Conservation (phyloP, 1,284 basidiomycete genomes). For the Schizopora paradoxa region DNA sequence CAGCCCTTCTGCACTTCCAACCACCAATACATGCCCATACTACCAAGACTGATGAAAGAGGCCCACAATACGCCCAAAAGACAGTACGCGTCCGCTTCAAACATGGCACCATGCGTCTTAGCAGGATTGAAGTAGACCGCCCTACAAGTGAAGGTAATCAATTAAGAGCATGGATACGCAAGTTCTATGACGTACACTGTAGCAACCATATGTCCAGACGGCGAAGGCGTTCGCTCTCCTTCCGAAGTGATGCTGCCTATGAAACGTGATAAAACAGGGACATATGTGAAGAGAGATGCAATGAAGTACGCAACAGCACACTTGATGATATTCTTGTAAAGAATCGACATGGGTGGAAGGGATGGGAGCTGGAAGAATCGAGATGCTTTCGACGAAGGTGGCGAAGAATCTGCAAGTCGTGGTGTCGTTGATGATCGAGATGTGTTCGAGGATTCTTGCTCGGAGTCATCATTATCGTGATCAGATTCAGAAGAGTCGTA, state of each 20-base stretch:
- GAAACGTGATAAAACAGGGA: slow-evolving; percentile 59
- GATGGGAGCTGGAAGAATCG: too few species aligned
- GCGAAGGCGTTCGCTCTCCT: slow-evolving; percentile 51
- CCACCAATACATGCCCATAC: slow-evolving; percentile 75
- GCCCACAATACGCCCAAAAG: slow-evolving; percentile 69
- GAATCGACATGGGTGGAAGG: slow-evolving; percentile 36
- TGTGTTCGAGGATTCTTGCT: slow-evolving; percentile 19
- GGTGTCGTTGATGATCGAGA: slow-evolving; percentile 20
- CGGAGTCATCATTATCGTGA: slow-evolving; percentile 23
- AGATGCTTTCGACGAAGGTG: slow-evolving; percentile 11
- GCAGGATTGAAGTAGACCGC: slow-evolving; percentile 80
- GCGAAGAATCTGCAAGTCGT: slow-evolving; percentile 15
- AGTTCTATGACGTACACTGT: slow-evolving; percentile 57
- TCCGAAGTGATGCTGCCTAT: slow-evolving; percentile 58
- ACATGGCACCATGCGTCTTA: slow-evolving; percentile 86
- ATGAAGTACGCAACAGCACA: slow-evolving; percentile 89
- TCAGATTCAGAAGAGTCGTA: slow-evolving; percentile 17
- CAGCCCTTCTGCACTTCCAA: slow-evolving; percentile 63
- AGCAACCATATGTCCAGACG: slow-evolving; percentile 85
- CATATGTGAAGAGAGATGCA: slow-evolving; percentile 90
- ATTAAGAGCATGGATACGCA: slow-evolving; percentile 3
- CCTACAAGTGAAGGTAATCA: slow-evolving; percentile 32
- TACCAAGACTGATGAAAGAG: slow-evolving; percentile 67
- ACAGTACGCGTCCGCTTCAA: slow-evolving; percentile 82
- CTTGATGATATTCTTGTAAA: slow-evolving; percentile 79